Evolutionary conservation across 2,329 filamentous ascomycete species (phyloP), one percentile per base, ranked within the genome.

Genomic region (Trichoderma afroharzianum): DNA sequence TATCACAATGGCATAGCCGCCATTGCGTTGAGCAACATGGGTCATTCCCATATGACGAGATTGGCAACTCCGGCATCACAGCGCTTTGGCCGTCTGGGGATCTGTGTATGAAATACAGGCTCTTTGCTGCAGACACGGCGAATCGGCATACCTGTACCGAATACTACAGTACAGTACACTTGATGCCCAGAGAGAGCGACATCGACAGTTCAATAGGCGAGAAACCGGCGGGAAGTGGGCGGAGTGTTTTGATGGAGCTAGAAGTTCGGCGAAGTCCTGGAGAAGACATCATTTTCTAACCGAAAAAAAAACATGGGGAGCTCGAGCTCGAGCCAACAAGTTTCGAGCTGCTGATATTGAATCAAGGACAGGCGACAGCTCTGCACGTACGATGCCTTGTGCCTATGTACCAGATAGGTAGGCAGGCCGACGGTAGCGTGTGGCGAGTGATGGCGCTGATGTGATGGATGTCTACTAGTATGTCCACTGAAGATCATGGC

Each of bases 191-290:
- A 63, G n/a, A 63, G 32, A 63, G 61, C 61, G 61, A 63, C 28
- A 30, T 59, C 57, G 33, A n/a, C 24, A n/a, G 8, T 47, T 50
- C 24, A 24, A 50, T 57, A 68, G 36, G 32, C 64, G 66, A 61
- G 57, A n/a, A 47, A n/a, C 6, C 7, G 14, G 55, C 66, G 55
- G 66, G 64, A 58, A 68, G 66, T 59, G 55, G 66, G 66, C 43
- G 66, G 64, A 30, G 55, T 21, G 21, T 39, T 36, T 68, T 68
- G 53, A 21, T 15, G 18, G 55, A 9, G 63, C 66, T 68, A 50
- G 66, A 68, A 47, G 66, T 32, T 68, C 55, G 66, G 66, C 55
- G 66, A 68, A 68, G 66, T 43, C 53, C 55, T 47, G 36, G 32
- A 32, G 66, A 61, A 36, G 21, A 53, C 47, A 14, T 21, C 30